Percentiles rank a stretch among this genome's conserved stretches.
These are phyloP conservation scores for Globisporangium yorkense DNA, from an alignment of 352 stramenopile genomes.

Conservation along the genomic window DNA sequence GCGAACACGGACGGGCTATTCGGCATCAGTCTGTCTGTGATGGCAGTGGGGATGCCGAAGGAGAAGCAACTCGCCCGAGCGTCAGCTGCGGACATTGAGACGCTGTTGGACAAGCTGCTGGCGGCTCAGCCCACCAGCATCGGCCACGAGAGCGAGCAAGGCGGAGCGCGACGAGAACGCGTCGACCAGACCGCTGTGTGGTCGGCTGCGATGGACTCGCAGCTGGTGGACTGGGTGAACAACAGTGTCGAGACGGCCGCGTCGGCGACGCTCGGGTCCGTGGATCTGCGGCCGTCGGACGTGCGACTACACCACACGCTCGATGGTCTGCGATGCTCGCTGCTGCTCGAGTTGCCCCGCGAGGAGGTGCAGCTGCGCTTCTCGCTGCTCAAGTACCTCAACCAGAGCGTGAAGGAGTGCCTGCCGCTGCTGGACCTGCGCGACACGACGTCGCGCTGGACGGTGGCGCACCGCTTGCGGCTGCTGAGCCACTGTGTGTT, in stretches of 20 bases:
- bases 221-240: slow-evolving; percentile 87
- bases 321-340: slow-evolving; percentile 68
- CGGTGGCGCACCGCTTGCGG: slow-evolving; percentile 61
- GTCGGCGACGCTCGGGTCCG: slow-evolving; percentile 26
- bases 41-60: slow-evolving; percentile 43
- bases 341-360: slow-evolving; percentile 47
- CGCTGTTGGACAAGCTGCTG: slow-evolving; percentile 24
- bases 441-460: slow-evolving; percentile 66
- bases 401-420: slow-evolving; percentile 58
- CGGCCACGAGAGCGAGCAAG: not conserved
- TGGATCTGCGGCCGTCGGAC: slow-evolving; percentile 65
- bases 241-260: slow-evolving; percentile 50
- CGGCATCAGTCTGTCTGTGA: slow-evolving; percentile 54
- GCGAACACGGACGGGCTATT: slow-evolving; percentile 55
- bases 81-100: slow-evolving; percentile 31
- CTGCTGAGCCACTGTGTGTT: slow-evolving; percentile 83
- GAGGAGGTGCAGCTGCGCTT: slow-evolving; percentile 72
- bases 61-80: slow-evolving; percentile 61
- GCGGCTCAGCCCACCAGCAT: not conserved
- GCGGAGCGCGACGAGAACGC: not conserved
- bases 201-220: slow-evolving; percentile 69
- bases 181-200: slow-evolving; percentile 15
- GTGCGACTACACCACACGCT: slow-evolving; percentile 64
- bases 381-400: slow-evolving; percentile 79
- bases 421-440: slow-evolving; percentile 73